These are phyloP conservation scores for Dendrobium catenatum DNA, from an alignment of 106 monocot genomes.

Conservation along the genomic window DNA sequence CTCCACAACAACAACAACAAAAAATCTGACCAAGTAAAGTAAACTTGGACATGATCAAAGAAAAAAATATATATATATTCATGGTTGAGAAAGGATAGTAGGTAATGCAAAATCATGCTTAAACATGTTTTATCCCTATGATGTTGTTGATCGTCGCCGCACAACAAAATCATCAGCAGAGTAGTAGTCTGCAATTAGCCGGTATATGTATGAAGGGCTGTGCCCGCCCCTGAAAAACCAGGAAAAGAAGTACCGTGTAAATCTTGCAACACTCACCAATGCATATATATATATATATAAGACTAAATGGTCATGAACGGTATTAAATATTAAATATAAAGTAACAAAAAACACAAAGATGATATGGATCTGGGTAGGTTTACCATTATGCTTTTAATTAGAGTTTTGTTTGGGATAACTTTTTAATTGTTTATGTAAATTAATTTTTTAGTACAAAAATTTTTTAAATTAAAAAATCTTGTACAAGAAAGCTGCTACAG, in stretches of 20 bases:
- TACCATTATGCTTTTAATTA: too few species aligned
- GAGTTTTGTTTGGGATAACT: too few species aligned
- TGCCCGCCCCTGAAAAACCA: slow-evolving; percentile 69
- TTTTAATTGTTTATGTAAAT: too few species aligned
- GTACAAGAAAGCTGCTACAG: too few species aligned
- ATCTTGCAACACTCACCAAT: too few species aligned
- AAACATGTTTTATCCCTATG: slow-evolving; percentile 13
- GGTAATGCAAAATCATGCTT: not conserved
- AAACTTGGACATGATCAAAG: not conserved
- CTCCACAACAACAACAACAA: not conserved
- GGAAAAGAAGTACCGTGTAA: not conserved
- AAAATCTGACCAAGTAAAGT: not conserved
- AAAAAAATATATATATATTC: not conserved
- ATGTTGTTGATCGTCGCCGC: slow-evolving; percentile 24
- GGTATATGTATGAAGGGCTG: slow-evolving; percentile 88
- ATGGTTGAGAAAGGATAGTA: not conserved
- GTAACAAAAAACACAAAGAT: too few species aligned
- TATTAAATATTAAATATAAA: too few species aligned
- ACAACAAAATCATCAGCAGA: slow-evolving; percentile 84
- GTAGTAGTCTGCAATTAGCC: slow-evolving; percentile 94
- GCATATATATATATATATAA: too few species aligned
- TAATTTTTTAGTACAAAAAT: too few species aligned
- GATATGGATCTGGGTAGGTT: too few species aligned
- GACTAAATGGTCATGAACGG: too few species aligned
- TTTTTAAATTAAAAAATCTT: too few species aligned